Base-by-base conservation (phyloP, 192 early-diverging fungal species). In the Coemansia guatemalensis region DNA sequence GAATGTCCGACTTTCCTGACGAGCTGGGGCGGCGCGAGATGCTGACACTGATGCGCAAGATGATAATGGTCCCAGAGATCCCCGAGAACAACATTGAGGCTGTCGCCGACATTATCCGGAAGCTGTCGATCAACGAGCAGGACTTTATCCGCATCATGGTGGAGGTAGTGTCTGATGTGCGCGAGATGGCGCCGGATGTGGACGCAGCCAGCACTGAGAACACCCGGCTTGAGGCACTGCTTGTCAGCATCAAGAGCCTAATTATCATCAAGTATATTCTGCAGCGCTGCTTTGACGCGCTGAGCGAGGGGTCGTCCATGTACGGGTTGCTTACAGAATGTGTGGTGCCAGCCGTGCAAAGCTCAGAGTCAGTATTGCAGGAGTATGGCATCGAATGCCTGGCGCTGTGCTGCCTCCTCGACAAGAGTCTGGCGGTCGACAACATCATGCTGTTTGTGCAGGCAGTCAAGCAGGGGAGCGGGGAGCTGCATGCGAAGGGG, bases 71-170 rank as follows among this genome's bases (percentile, higher is more conserved):
- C 5, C 83, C 85, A 14, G 90, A 93, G 62, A 84, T 94, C 11
- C 86, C 90, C 3, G 88, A 91, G 32, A 88, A 89, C 58, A 88
- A 90, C 62, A 76, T 96, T 23, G 87, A 83, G 48, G 85, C 81
- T 18, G 89, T 93, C n/a, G 83, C 92, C 14, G 86, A 90, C 39
- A 85, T 91, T 8, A 86, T 95, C 70, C 85, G 84, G 33, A 88
- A 84, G 58, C 86, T 93, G 20, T 85, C 91, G 4, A 68, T 89
- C 53, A 89, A 87, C 64, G 93, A 96, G 67, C 84, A 86, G 49
- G 95, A 96, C 63, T 94, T 94, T 78, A 92, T 90, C n/a, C 84
- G 89, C 62, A 86, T 84, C n/a, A 87, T 90, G 68, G 85, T 90
- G 23, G 91, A 93, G 69, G 87, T 90, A n/a, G 87, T 93, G 9